Evolutionary conservation across 805 yeast species (phyloP).

Genomic region (Starmerella vitae): DNA sequence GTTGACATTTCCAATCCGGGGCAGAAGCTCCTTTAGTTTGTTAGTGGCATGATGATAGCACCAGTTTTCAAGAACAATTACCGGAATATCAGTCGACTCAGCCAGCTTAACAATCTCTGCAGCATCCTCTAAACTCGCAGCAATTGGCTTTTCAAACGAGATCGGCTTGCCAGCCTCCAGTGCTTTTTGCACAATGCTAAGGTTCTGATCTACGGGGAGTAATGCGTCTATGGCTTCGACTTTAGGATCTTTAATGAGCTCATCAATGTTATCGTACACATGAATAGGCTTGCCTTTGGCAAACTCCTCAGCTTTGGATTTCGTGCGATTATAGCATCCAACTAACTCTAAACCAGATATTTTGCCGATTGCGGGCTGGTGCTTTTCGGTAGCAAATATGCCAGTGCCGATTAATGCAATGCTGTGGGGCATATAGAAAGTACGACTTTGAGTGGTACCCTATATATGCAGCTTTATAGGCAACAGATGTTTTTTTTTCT

Average conservation of each 20-base stretch:
- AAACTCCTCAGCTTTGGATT: constrained; percentile 66
- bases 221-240: constrained; percentile 73
- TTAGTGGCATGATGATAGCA: constrained; percentile 49
- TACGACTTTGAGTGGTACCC: no score
- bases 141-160: constrained; percentile 80
- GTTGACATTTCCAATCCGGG: constrained; percentile 53
- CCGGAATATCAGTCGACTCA: constrained; percentile 47
- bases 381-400: constrained; percentile 74
- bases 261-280: constrained; percentile 50
- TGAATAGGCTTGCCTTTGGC: constrained; percentile 39
- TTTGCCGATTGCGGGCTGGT: constrained; percentile 52
- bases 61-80: constrained; percentile 80
- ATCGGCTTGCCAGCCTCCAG: constrained; percentile 65
- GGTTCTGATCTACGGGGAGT: constrained; percentile 76
- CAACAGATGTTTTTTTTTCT: no score
- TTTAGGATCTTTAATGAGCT: constrained; percentile 48
- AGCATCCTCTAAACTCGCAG: constrained; percentile 74
- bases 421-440: neutral
- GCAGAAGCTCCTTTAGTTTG: constrained; percentile 42
- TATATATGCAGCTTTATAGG: no score
- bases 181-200: constrained; percentile 55
- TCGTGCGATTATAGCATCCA: constrained; percentile 75
- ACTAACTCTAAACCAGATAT: constrained; percentile 41
- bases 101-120: constrained; percentile 59
- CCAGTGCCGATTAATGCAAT: constrained; percentile 22